A percentile compares a stretch with the other conserved stretches of the same genome.
Evolutionary conservation across 2,329 filamentous ascomycete species (phyloP).

Genomic region (Drechslerella stenobrocha): DNA sequence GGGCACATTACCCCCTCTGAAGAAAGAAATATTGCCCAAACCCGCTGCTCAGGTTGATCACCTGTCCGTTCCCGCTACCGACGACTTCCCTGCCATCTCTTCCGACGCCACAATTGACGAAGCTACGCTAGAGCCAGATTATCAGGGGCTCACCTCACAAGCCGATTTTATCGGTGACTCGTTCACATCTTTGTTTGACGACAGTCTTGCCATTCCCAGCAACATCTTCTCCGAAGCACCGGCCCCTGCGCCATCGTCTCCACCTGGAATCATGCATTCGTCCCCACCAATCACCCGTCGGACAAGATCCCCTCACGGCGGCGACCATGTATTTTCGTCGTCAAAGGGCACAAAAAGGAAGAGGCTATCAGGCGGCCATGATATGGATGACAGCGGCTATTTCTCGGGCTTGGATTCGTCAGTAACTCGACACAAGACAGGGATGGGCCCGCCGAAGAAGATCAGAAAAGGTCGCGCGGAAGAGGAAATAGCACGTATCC

Average conservation of each 20-base stretch:
- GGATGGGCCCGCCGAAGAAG: constrained; percentile 75
- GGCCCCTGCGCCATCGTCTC: constrained; percentile 61
- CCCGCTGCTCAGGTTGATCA: constrained; percentile 18
- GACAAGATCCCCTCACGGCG: constrained; percentile 77
- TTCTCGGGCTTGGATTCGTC: constrained; percentile 96
- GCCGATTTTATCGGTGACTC: constrained; percentile 58
- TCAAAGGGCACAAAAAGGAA: constrained; percentile 65
- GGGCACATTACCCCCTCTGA: constrained; percentile 26
- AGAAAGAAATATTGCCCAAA: constrained; percentile 37
- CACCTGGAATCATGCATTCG: constrained; percentile 74
- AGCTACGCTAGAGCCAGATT: constrained; percentile 37
- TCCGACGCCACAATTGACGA: constrained; percentile 61
- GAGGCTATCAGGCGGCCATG: constrained; percentile 61
- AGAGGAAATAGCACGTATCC: constrained; percentile 89
- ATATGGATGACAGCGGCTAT: constrained; percentile 89
- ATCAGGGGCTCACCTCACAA: constrained; percentile 44
- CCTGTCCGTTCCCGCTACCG: constrained; percentile 45
- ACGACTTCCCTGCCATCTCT: constrained; percentile 55
- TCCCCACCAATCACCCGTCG: constrained; percentile 76
- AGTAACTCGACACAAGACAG: constrained; percentile 74
- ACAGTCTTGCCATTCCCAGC: constrained; percentile 54
- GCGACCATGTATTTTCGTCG: constrained; percentile 54
- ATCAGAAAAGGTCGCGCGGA: constrained; percentile 90
- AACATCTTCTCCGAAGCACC: constrained; percentile 59
- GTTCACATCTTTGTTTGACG: constrained; percentile 58